Conservation (phyloP, 371 early-diverging fungal species). For the Mucor mucedo region DNA sequence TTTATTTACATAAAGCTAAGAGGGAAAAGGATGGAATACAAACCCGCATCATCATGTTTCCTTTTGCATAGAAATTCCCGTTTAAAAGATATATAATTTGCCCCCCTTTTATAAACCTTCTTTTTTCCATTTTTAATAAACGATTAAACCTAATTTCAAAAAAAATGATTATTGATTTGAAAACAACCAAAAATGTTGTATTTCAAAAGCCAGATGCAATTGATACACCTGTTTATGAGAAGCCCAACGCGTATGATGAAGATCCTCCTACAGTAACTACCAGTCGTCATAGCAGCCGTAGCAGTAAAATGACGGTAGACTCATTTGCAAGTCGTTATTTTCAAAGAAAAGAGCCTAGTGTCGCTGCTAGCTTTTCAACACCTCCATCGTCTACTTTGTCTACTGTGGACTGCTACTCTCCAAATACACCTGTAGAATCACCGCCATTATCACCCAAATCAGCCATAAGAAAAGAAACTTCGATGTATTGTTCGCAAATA, state of each 20-base stretch:
- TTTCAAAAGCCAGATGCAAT: slow-evolving; percentile 32
- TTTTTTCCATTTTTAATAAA: background rate
- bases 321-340: slow-evolving; percentile 25
- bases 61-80: slow-evolving; percentile 21
- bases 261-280: slow-evolving; percentile 21
- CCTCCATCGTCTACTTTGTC: background rate
- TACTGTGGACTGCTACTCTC: background rate
- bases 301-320: slow-evolving; percentile 27
- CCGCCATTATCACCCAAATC: slow-evolving; percentile 24
- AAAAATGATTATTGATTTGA: background rate
- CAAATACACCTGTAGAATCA: slow-evolving; percentile 16
- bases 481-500: slow-evolving; percentile 16
- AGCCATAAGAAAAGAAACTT: background rate
- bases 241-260: slow-evolving; percentile 38
- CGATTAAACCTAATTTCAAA: background rate
- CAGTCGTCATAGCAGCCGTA: slow-evolving; percentile 29
- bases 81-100: background rate
- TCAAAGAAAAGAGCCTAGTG: background rate
- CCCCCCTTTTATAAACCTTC: background rate
- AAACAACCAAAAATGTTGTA: slow-evolving; percentile 1
- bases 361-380: background rate
- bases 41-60: slow-evolving; percentile 10
- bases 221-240: slow-evolving; percentile 30
- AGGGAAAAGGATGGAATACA: too few relatives aligned
- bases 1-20: too few relatives aligned